phyloP scores from a whole-genome alignment of 2,329 filamentous ascomycete species.

The Drechslerella dactyloides region DNA sequence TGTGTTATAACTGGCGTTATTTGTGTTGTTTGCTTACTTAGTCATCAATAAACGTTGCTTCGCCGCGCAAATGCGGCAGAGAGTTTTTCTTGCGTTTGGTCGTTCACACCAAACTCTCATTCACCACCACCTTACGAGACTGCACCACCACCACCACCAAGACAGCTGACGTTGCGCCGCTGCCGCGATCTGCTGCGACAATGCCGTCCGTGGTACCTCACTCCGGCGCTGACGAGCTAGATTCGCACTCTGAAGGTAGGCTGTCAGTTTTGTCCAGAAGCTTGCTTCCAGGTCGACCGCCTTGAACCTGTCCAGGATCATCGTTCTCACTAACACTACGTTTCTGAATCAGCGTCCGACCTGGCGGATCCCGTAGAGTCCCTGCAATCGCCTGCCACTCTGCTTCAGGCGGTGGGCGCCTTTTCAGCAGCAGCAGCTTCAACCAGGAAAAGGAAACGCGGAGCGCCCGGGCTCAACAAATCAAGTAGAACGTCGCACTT shows the following conservation, averaged over 20 bases:
- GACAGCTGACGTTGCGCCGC: no score
- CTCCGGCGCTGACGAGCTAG: background rate
- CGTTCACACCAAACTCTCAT: no score
- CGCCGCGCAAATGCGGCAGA: background rate
- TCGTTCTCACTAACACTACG: background rate
- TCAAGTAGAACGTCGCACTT: background rate
- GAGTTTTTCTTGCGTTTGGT: background rate
- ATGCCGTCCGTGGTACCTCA: background rate
- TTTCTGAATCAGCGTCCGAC: background rate
- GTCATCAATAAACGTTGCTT: no score
- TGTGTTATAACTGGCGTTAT: no score
- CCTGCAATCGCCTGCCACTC: background rate
- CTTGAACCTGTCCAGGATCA: background rate
- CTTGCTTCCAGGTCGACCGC: background rate
- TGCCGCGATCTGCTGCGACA: background rate
- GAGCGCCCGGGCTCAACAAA: background rate
- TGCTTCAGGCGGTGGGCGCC: constrained; percentile 10
- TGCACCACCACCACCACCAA: no score
- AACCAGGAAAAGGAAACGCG: constrained; percentile 36
- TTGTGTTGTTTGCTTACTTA: no score
- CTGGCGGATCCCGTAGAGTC: background rate
- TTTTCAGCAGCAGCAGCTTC: constrained; percentile 21
- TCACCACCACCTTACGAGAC: no score
- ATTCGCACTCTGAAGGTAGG: background rate
- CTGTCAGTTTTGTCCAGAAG: no score